Conservation (phyloP, 306 rosid genomes). For the Quillaja saponaria region DNA sequence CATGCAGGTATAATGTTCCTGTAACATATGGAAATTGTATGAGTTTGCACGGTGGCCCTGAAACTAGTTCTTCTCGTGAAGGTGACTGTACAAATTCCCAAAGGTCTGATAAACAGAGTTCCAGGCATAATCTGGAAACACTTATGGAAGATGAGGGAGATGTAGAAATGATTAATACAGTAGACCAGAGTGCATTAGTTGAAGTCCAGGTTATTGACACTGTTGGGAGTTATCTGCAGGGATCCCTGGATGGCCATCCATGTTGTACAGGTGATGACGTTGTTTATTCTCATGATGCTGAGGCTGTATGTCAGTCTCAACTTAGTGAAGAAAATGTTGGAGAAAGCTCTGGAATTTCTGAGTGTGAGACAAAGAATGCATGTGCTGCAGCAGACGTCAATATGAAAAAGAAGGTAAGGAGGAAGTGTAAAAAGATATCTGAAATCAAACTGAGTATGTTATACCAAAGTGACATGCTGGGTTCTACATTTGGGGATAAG, state of each 20-base stretch:
- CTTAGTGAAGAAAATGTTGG: slow-evolving; percentile 40
- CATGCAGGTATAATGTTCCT: slow-evolving; percentile 33
- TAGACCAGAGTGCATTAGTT: slow-evolving; percentile 33
- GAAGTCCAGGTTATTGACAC: slow-evolving; percentile 32
- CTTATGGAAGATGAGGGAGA: slow-evolving; percentile 36
- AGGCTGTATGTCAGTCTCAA: slow-evolving; percentile 35
- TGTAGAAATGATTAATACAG: slow-evolving; percentile 27
- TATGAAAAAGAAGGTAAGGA: slow-evolving; percentile 63
- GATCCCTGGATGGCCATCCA: slow-evolving; percentile 26
- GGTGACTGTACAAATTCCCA: slow-evolving; percentile 35
- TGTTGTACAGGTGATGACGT: slow-evolving; percentile 35
- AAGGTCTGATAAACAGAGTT: slow-evolving; percentile 40
- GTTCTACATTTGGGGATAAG: slow-evolving; percentile 44
- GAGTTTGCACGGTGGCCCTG: slow-evolving; percentile 34
- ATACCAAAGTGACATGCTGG: slow-evolving; percentile 38
- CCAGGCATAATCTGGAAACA: slow-evolving; percentile 37
- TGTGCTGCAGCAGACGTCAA: slow-evolving; percentile 44
- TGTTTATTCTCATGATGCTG: slow-evolving; percentile 42
- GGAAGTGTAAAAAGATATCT: slow-evolving; percentile 82
- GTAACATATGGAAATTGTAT: slow-evolving; percentile 46
- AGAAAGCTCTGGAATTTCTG: slow-evolving; percentile 38
- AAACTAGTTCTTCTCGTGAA: slow-evolving; percentile 36
- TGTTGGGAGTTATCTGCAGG: slow-evolving; percentile 32
- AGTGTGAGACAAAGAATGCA: slow-evolving; percentile 38
- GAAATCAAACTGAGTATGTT: slow-evolving; percentile 61